Percentiles rank a stretch among this genome's conserved stretches.
Conservation (phyloP, 176 grass and related monocot genomes). For the Oropetium thomaeum region DNA sequence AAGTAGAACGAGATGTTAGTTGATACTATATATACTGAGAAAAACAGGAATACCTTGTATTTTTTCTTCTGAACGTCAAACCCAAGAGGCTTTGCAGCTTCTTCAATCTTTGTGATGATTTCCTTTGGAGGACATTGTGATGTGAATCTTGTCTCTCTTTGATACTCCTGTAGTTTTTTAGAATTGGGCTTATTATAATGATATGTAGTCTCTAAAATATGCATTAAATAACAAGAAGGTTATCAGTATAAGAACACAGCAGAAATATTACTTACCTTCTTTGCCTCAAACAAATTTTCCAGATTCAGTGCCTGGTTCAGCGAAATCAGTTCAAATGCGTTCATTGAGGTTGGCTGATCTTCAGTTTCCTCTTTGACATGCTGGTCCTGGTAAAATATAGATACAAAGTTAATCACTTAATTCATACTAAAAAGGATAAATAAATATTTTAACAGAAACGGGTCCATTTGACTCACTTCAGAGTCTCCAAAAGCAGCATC, state of each 20-base stretch:
- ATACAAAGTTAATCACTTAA: conserved; percentile 12
- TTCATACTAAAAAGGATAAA: conserved; percentile 1
- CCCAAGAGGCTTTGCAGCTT: conserved; percentile 96
- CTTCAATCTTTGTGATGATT: conserved; percentile 89
- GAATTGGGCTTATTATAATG: conserved; percentile 10
- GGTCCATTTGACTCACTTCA: conserved; percentile 64
- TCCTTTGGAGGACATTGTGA: conserved; percentile 85
- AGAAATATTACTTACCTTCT: conserved; percentile 55
- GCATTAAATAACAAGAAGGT: background rate
- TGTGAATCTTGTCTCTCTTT: conserved; percentile 96
- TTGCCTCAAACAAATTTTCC: conserved; percentile 85
- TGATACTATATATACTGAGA: conserved; percentile 9
- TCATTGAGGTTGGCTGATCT: conserved; percentile 86
- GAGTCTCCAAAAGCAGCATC: conserved; percentile 94
- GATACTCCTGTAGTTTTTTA: conserved; percentile 64
- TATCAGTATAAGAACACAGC: background rate
- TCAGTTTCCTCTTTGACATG: conserved; percentile 90
- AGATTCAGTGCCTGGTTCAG: conserved; percentile 88
- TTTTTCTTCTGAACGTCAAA: conserved; percentile 98
- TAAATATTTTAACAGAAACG: conserved; percentile 26
- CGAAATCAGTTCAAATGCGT: conserved; percentile 98
- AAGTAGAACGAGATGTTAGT: background rate
- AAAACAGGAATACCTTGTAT: conserved; percentile 63
- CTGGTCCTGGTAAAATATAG: conserved; percentile 60
- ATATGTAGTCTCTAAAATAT: background rate